Base-by-base conservation (phyloP, 257 asterid genomes). In the Nicotiana knightiana region DNA sequence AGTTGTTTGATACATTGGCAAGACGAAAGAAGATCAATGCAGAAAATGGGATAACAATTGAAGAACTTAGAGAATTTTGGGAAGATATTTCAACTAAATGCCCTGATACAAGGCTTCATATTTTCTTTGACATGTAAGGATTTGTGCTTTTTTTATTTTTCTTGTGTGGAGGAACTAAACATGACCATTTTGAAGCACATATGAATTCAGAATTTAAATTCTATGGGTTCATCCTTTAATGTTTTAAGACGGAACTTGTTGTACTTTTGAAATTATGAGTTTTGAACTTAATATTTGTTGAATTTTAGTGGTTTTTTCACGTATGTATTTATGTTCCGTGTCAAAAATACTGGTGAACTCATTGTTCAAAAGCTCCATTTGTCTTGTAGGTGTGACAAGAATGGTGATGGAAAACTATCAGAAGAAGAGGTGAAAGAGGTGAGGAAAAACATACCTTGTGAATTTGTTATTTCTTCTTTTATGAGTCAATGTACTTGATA, bases 381-480 rank as follows among this genome's bases (percentile, higher is more conserved):
- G 26, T 73, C 16, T 51, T 73, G 43, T 82, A 96, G 98, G 99
- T 96, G 99, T 84, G 99, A 96, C 89, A 96, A 92, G 91, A 93
- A 96, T 86, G 98, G 99, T 35, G 98, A 96, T 86, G 99, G 99
- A 43, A 88, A 85, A 90, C 86, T 94, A 77, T 92, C 98, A 18
- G 98, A 96, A 83, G 99, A 93, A 9, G 99, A 96, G 89, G 98
- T 96, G 26, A 93, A 82, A 87, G 95, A 96, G 97, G 99, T 95
- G 89, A 86, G 87, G 5, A 26, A n/a, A 39, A 62, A 70, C 13
- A 55, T 35, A 64, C 28, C 75, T 61, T 30, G 32, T 68, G 57
- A 46, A 32, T n/a, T 24, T 51, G 9, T 57, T 33, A 4, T 79
- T 66, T 83, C n/a, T 28, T 61, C 54, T 83, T 76, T 75, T 63